Base-by-base conservation (phyloP, 768 basidiomycete species). In the Naematelia aurantialba region DNA sequence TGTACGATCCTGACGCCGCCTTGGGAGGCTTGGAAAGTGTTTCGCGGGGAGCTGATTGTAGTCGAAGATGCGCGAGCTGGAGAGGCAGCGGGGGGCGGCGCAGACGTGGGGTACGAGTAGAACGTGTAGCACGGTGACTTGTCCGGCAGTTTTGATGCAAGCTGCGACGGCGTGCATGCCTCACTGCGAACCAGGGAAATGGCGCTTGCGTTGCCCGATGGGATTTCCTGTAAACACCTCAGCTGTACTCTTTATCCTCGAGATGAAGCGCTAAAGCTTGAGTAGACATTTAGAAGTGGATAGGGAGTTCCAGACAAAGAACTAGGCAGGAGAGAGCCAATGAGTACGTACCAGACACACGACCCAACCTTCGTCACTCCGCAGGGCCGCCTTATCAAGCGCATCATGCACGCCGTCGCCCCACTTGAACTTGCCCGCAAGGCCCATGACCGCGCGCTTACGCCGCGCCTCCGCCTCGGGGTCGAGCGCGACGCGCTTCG, bases 341-440 rank as follows among this genome's bases (percentile, higher is more conserved):
- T 44, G 12, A 44, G 31, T 5, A 79, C 85, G 77, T 63, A 91
- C 90, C 50, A 89, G 67, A 39, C 88, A 73, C 26, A 89, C 82
- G 11, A 91, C 70, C n/a, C 78, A 79, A 58, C 79, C 82, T 12
- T 79, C 82, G 21, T 70, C 63, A 44, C 82, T 77, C 21, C 73
- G 80, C 2, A 78, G 73, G 0, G 80, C 82, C 13, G 92, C 80
- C n/a, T 79, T 81, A 26, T 79, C 78, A 47, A 94, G 79, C 4
- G 87, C 87, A 5, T 83, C 80, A 67, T 84, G 82, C 0, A 85
- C 85, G 10, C 87, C 85, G 5, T 81, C 70, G 0, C 79, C 76
- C 91, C 91, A 93, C 21, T 79, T 76, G 52, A 90, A 79, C 17
- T 86, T 87, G 1, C 89, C 80, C 5, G 81, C 82, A 11, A 82